These are phyloP conservation scores for Coemansia umbellata DNA, from an alignment of 192 early-diverging fungal species.

Conservation along the genomic window DNA sequence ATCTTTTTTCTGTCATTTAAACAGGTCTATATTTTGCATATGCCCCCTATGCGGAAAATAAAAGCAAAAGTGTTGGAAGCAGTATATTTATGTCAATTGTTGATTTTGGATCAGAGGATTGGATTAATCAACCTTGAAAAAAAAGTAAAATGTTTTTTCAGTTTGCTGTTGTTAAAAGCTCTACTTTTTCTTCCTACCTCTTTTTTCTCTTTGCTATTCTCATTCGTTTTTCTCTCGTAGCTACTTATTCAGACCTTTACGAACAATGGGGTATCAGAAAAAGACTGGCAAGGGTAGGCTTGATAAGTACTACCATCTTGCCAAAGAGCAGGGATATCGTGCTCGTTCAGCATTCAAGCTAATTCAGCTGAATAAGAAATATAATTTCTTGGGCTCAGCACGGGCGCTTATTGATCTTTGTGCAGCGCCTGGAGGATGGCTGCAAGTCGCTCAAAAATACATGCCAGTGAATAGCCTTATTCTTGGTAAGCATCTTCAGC, in stretches of 20 bases:
- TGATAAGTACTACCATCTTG: constrained; percentile 99
- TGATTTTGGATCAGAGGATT: too few relatives aligned
- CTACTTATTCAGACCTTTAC: background rate
- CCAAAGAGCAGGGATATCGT: constrained; percentile 99
- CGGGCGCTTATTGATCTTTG: constrained; percentile 93
- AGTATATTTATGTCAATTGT: too few relatives aligned
- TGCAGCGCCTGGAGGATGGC: constrained; percentile 97
- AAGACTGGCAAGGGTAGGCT: constrained; percentile 86
- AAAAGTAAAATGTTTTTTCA: too few relatives aligned
- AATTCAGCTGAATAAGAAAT: constrained; percentile 99
- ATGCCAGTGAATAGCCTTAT: constrained; percentile 96
- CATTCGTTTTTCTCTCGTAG: background rate
- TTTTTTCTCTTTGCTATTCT: background rate
- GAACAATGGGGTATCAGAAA: constrained; percentile 53
- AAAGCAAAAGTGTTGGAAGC: too few relatives aligned
- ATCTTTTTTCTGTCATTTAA: background rate
- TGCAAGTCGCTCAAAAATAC: constrained; percentile 95
- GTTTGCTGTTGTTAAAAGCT: background rate
- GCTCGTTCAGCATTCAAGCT: constrained; percentile 99
- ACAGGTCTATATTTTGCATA: background rate
- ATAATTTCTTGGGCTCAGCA: constrained; percentile 88
- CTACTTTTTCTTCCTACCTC: background rate
- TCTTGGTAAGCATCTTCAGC: constrained; percentile 73
- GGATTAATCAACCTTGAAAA: too few relatives aligned
- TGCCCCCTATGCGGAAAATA: too few relatives aligned